These are phyloP conservation scores for Pharnaceum exiguum DNA, from an alignment of 148 eudicot species.

Conservation along the genomic window DNA sequence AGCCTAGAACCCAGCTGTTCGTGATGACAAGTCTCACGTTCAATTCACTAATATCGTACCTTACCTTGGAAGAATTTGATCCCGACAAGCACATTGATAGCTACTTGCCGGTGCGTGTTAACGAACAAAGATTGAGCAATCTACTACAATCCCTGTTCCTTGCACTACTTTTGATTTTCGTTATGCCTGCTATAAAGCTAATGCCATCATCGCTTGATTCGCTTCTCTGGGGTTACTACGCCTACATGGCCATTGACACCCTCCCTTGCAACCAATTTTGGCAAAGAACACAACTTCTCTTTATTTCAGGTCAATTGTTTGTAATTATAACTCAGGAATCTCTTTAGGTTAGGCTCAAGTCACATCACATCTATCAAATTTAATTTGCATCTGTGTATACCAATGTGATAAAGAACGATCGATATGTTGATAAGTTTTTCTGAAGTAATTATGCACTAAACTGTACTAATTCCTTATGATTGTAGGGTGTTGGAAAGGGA, in stretches of 20 bases:
- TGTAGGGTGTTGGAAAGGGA: slow-evolving; percentile 51
- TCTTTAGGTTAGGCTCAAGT: too few relatives aligned
- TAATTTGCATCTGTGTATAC: not conserved
- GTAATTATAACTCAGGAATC: too few relatives aligned
- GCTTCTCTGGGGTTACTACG: slow-evolving; percentile 74
- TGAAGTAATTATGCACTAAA: not conserved
- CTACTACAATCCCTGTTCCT: slow-evolving; percentile 54
- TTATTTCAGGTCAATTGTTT: slow-evolving; percentile 23
- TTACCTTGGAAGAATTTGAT: slow-evolving; percentile 36
- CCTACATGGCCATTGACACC: slow-evolving; percentile 68
- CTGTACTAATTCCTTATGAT: not conserved
- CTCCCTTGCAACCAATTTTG: slow-evolving; percentile 72
- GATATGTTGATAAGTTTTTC: not conserved
- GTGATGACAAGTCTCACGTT: too few relatives aligned
- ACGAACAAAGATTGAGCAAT: slow-evolving; percentile 70
- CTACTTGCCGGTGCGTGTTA: slow-evolving; percentile 63
- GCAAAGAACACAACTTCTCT: slow-evolving; percentile 53
- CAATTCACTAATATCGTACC: too few relatives aligned
- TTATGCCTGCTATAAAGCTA: slow-evolving; percentile 52
- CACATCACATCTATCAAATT: not conserved
- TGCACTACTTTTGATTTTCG: slow-evolving; percentile 32
- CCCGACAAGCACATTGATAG: slow-evolving; percentile 49
- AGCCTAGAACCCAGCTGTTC: too few relatives aligned
- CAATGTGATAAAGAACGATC: not conserved
- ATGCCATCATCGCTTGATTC: slow-evolving; percentile 67